Evolutionary conservation across 31 red algal genomes (phyloP).

Genomic region (Asparagopsis taxiformis): DNA sequence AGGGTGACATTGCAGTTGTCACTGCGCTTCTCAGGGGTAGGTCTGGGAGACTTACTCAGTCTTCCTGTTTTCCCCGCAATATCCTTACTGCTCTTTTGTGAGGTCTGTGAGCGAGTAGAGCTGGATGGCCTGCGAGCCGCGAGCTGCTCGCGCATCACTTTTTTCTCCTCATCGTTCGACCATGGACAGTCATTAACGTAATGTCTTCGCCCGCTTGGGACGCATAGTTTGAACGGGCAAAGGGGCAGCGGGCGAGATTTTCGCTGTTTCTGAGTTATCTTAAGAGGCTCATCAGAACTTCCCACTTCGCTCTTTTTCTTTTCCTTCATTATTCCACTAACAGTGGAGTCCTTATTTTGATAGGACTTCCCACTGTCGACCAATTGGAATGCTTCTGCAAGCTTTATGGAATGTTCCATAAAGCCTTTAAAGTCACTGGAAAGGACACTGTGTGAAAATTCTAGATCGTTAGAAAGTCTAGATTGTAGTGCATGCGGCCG

Average conservation of each 20-base stretch:
- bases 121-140: slow-evolving; percentile 16
- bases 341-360: not conserved
- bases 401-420: slow-evolving; percentile 29
- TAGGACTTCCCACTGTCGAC: slow-evolving; percentile 10
- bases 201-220: not conserved
- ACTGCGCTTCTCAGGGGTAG: too few species aligned
- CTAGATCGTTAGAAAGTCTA: not conserved
- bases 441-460: slow-evolving; percentile 6
- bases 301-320: not conserved
- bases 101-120: not conserved
- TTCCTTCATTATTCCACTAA: slow-evolving; percentile 1
- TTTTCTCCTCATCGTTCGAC: too few species aligned
- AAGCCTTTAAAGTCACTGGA: slow-evolving; percentile 31
- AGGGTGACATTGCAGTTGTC: not conserved
- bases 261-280: not conserved
- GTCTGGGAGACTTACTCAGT: too few species aligned
- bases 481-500: not conserved
- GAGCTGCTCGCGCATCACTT: too few species aligned
- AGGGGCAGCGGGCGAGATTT: not conserved
- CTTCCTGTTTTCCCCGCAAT: not conserved
- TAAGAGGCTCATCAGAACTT: not conserved
- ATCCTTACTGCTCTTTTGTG: not conserved
- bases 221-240: slow-evolving; percentile 10
- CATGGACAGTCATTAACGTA: slow-evolving; percentile 9
- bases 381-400: slow-evolving; percentile 29